A percentile compares a stretch with the other conserved stretches of the same genome.
Evolutionary conservation across 768 basidiomycete species (phyloP).

Genomic region (Termitomyces sp.): DNA sequence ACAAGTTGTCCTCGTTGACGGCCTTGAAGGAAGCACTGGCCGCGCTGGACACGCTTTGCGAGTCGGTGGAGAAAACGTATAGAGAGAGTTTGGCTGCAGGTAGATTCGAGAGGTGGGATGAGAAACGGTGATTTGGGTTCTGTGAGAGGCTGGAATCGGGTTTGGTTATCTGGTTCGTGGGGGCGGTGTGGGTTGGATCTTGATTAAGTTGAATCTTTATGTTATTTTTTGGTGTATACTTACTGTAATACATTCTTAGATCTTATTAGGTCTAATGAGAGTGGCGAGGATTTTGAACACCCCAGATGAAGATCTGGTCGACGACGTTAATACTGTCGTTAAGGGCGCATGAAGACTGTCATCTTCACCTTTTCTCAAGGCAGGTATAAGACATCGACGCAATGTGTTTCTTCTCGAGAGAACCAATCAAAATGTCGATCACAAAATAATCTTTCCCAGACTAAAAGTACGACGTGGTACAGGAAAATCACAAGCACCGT

Average conservation of each 20-base stretch:
- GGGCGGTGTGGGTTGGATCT: conserved; percentile 1
- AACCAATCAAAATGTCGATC: background rate
- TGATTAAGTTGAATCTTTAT: conserved; percentile 5
- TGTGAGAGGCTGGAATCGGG: background rate
- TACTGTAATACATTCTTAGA: conserved; percentile 3
- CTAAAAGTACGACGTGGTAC: background rate
- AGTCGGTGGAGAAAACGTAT: conserved; percentile 66
- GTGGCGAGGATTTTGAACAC: no score
- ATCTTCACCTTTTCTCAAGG: background rate
- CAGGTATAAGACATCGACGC: background rate
- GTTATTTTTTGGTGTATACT: background rate
- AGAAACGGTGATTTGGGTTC: conserved; percentile 42
- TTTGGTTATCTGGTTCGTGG: background rate
- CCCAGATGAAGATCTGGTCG: no score
- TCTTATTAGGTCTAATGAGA: background rate
- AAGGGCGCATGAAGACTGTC: background rate
- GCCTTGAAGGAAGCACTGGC: conserved; percentile 73
- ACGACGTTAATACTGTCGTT: no score
- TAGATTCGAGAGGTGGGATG: conserved; percentile 62
- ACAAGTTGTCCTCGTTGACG: conserved; percentile 79
- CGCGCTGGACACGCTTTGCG: conserved; percentile 74
- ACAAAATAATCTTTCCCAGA: background rate
- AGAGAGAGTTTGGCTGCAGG: conserved; percentile 47
- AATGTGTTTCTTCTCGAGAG: background rate
- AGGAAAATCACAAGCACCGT: background rate